A percentile compares a stretch with the other conserved stretches of the same genome.
These are phyloP conservation scores for Yarrowia yakushimensis DNA, from an alignment of 805 yeast species.

Conservation along the genomic window DNA sequence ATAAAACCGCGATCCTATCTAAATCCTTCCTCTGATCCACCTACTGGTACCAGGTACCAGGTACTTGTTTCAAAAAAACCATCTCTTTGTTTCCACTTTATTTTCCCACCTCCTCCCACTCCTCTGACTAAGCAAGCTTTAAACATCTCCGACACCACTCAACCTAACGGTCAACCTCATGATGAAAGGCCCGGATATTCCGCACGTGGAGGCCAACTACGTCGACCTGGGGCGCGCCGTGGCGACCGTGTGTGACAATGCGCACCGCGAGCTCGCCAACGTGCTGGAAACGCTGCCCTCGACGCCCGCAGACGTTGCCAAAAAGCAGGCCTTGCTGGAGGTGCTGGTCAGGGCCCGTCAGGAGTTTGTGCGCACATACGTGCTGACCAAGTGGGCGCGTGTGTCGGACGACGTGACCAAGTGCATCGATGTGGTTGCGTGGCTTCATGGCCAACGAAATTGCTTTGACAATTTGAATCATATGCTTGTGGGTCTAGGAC, in stretches of 20 bases:
- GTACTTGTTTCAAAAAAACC: too few species aligned
- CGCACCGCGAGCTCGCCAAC: constrained; percentile 60
- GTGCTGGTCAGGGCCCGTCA: constrained; percentile 70
- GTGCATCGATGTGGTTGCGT: constrained; percentile 80
- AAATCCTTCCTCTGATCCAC: too few species aligned
- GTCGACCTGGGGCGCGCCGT: constrained; percentile 61
- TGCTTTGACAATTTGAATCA: constrained; percentile 60
- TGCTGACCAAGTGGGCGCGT: constrained; percentile 83
- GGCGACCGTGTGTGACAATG: constrained; percentile 54
- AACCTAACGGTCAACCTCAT: constrained; percentile 15
- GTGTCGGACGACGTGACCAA: constrained; percentile 66
- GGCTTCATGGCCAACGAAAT: constrained; percentile 78
- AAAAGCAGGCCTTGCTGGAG: constrained; percentile 67
- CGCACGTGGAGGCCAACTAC: constrained; percentile 70
- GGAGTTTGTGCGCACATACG: constrained; percentile 79
- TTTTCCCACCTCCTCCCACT: not conserved
- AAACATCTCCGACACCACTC: not conserved
- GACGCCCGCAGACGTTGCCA: constrained; percentile 52
- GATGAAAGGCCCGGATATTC: constrained; percentile 41
- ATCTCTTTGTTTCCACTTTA: too few species aligned
- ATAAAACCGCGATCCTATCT: too few species aligned
- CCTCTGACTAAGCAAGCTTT: not conserved
- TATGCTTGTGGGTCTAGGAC: constrained; percentile 64
- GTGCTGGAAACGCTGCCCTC: constrained; percentile 58
- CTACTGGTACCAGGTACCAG: too few species aligned